A percentile compares a stretch with the other conserved stretches of the same genome.
phyloP scores from a whole-genome alignment of 2,329 filamentous ascomycete species.

The Thielaviopsis ethacetica region DNA sequence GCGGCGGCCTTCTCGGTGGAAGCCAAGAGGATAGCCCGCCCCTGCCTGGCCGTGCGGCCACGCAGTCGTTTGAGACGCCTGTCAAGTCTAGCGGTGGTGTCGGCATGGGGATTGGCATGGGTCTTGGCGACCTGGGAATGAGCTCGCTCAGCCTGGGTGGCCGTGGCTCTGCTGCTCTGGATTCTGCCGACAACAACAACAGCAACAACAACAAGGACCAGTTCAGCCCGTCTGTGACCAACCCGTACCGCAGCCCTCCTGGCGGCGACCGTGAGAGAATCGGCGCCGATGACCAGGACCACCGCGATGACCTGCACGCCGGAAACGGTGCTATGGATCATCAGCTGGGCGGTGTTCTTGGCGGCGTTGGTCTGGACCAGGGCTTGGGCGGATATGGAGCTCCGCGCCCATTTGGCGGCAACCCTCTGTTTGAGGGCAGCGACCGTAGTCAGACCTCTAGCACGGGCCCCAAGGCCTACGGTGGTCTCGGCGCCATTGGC shows the following conservation, averaged over 20 bases:
- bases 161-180: constrained; percentile 34
- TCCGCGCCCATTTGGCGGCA: constrained; percentile 33
- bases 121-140: constrained; percentile 45
- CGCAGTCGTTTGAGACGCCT: constrained; percentile 24
- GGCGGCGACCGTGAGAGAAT: constrained; percentile 43
- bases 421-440: constrained; percentile 46
- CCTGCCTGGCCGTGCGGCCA: constrained; percentile 15
- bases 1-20: constrained; percentile 55
- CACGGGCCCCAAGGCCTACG: constrained; percentile 60
- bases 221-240: constrained; percentile 84
- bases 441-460: constrained; percentile 91
- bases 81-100: constrained; percentile 28
- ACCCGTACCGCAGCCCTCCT: constrained; percentile 84
- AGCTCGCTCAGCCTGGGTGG: constrained; percentile 37
- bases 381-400: constrained; percentile 35
- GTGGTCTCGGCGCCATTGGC: constrained; percentile 41
- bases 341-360: constrained; percentile 3
- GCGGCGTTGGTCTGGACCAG: constrained; percentile 18
- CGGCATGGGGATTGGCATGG: not conserved
- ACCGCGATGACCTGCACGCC: constrained; percentile 20
- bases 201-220: no score
- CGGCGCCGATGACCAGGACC: constrained; percentile 32
- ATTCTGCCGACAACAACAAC: constrained; percentile 23
- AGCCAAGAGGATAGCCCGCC: constrained; percentile 39
- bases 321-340: not conserved